Percentiles rank a stretch among this genome's conserved stretches.
phyloP scores from a whole-genome alignment of 192 early-diverging fungal species.

The Coemansia javaensis region DNA sequence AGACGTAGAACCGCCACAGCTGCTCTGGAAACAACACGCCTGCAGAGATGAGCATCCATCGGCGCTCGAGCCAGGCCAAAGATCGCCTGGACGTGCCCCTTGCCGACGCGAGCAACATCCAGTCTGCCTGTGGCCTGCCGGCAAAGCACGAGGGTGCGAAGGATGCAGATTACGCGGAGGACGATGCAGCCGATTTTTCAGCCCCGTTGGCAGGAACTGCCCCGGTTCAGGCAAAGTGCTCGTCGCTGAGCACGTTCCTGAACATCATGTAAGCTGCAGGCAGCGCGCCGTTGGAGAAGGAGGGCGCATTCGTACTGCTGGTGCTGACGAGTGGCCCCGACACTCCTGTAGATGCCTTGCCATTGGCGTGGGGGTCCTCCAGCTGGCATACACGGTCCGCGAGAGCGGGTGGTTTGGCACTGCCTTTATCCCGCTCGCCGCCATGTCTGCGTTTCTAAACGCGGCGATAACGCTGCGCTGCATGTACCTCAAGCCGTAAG shows the following conservation, averaged over 20 bases:
- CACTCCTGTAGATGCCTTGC: constrained; percentile 25
- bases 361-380: constrained; percentile 39
- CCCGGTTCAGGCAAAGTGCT: constrained; percentile 10
- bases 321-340: no score
- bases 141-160: not conserved
- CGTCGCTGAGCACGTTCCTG: constrained; percentile 31
- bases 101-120: not conserved
- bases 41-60: no score
- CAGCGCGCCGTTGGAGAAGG: not conserved
- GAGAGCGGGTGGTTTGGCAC: constrained; percentile 44
- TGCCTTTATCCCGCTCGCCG: constrained; percentile 33
- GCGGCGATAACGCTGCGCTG: constrained; percentile 27
- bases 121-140: not conserved
- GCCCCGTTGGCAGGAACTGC: no score
- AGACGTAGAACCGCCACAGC: no score
- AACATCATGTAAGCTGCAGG: constrained; percentile 31
- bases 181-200: not conserved
- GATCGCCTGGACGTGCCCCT: no score
- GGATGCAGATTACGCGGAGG: not conserved
- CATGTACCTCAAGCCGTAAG: constrained; percentile 49
- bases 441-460: constrained; percentile 21
- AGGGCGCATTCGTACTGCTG: not conserved
- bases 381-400: constrained; percentile 34
- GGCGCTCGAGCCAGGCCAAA: no score
- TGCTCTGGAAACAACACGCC: no score